These are phyloP conservation scores for Ustilago crameri DNA, from an alignment of 1,284 basidiomycete genomes.

Conservation along the genomic window DNA sequence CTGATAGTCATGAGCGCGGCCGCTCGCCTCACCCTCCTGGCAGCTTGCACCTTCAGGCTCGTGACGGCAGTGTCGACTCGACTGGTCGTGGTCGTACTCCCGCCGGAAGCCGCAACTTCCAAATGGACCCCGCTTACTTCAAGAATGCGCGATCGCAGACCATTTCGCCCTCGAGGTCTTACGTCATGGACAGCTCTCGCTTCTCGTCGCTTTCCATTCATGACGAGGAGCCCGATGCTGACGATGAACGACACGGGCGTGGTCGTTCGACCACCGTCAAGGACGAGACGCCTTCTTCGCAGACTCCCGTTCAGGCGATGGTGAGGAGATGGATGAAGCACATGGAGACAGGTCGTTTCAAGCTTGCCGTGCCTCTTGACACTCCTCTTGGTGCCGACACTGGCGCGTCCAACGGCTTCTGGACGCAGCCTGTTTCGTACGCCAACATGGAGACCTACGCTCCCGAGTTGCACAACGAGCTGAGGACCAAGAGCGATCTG, in stretches of 20 bases:
- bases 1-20: conserved; percentile 34
- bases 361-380: conserved; percentile 77
- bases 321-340: conserved; percentile 80
- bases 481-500: conserved; percentile 75
- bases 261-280: conserved; percentile 48
- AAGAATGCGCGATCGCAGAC: conserved; percentile 51
- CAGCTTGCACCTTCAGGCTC: conserved; percentile 40
- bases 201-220: conserved; percentile 53
- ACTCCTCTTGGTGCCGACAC: conserved; percentile 74
- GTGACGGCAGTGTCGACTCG: conserved; percentile 54
- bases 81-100: conserved; percentile 41
- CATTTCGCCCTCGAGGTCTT: conserved; percentile 56
- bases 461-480: conserved; percentile 73
- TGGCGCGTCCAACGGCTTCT: conserved; percentile 52
- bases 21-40: conserved; percentile 49
- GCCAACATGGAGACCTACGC: conserved; percentile 69
- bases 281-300: conserved; percentile 45
- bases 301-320: conserved; percentile 73
- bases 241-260: conserved; percentile 35
- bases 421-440: conserved; percentile 58
- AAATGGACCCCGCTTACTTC: conserved; percentile 62
- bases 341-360: conserved; percentile 78
- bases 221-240: conserved; percentile 29
- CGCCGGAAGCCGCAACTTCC: conserved; percentile 45
- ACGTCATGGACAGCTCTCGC: conserved; percentile 57